phyloP scores from a whole-genome alignment of 2,329 filamentous ascomycete genomes.

The Sporothrix inflata region DNA sequence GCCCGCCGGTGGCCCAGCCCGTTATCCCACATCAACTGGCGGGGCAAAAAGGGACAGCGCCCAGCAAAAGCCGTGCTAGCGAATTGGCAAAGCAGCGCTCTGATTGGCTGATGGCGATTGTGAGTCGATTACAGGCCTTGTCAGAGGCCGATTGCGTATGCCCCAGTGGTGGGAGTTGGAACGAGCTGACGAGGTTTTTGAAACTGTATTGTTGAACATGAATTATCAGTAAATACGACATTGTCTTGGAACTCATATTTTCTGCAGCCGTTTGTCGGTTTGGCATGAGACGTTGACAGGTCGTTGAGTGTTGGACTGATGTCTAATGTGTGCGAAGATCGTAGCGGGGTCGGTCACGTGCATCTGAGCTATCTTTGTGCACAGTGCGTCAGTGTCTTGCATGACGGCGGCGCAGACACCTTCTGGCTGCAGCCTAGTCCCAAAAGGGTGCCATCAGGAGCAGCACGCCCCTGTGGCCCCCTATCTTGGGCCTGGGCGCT shows the following conservation, averaged over 20 bases:
- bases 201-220: no score
- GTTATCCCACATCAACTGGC: constrained; percentile 14
- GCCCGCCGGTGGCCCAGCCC: constrained; percentile 2
- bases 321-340: not conserved
- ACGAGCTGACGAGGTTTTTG: no score
- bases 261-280: not conserved
- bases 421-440: constrained; percentile 22
- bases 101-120: not conserved
- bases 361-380: not conserved
- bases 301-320: not conserved
- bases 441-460: not conserved
- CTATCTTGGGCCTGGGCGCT: constrained; percentile 16
- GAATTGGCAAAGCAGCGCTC: not conserved
- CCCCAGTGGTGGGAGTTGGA: no score
- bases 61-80: constrained; percentile 1
- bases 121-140: not conserved
- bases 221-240: not conserved
- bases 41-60: not conserved
- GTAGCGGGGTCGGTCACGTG: constrained; percentile 11
- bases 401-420: constrained; percentile 1
- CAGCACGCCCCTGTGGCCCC: not conserved
- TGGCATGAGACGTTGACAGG: not conserved
- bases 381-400: constrained; percentile 14
- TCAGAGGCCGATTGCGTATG: not conserved
- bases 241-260: not conserved